These are phyloP conservation scores for Lablab purpureus DNA, from an alignment of 306 rosid genomes.

Conservation along the genomic window DNA sequence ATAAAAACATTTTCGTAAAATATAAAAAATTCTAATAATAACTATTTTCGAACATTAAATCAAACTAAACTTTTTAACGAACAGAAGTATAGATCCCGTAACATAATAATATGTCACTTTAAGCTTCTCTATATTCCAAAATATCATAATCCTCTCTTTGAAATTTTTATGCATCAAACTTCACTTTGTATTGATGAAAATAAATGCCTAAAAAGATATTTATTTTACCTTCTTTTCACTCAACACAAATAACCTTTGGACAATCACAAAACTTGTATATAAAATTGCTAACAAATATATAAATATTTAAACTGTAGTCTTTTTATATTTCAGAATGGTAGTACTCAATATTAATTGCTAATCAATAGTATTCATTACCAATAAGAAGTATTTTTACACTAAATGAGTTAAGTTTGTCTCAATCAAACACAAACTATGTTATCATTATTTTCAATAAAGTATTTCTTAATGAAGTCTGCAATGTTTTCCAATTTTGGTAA, in stretches of 20 bases:
- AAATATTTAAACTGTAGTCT: neutral
- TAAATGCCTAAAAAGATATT: neutral
- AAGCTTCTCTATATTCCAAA: neutral
- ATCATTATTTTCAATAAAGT: too few species aligned
- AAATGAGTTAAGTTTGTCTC: neutral
- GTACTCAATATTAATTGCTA: neutral
- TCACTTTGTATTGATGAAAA: neutral
- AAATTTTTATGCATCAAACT: neutral
- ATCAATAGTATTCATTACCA: neutral
- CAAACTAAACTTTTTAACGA: too few species aligned
- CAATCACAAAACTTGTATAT: neutral
- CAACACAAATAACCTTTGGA: neutral
- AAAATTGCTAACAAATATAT: neutral
- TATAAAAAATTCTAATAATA: too few species aligned
- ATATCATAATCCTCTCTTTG: neutral
- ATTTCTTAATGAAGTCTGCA: too few species aligned
- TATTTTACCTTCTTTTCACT: neutral
- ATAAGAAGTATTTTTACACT: neutral
- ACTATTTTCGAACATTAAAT: too few species aligned
- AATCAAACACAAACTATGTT: too few species aligned
- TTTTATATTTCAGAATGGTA: neutral
- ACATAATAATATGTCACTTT: neutral
- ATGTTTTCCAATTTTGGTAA: too few species aligned
- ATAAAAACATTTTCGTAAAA: too few species aligned
- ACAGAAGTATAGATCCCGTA: neutral